A percentile compares a stretch with the other conserved stretches of the same genome.
Evolutionary conservation across 768 basidiomycete species (phyloP).

Genomic region (Cystofilobasidium capitatum): DNA sequence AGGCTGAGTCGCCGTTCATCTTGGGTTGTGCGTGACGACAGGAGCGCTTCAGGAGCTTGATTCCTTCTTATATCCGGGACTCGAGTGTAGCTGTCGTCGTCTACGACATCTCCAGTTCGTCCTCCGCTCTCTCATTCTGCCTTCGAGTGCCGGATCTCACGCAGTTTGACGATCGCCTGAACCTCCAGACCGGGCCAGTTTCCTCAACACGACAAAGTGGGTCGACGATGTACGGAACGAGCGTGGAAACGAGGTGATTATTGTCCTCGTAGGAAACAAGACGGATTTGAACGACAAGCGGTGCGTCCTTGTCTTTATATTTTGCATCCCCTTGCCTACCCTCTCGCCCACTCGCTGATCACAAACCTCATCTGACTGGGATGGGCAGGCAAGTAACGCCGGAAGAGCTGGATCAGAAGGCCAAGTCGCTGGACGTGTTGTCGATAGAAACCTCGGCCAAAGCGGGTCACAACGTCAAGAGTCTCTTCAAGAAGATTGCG

Average conservation of each 20-base stretch:
- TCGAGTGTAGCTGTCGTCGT: slow-evolving; percentile 98
- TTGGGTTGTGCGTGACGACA: slow-evolving; percentile 35
- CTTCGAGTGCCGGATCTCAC: not conserved
- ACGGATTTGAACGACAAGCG: slow-evolving; percentile 97
- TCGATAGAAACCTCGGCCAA: slow-evolving; percentile 99
- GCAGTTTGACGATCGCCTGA: not conserved
- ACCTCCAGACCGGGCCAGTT: slow-evolving; percentile 78
- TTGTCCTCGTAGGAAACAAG: slow-evolving; percentile 97
- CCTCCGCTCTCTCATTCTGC: not conserved
- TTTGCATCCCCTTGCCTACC: too few relatives aligned
- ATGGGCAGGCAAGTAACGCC: slow-evolving; percentile 83
- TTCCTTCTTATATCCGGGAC: slow-evolving; percentile 97
- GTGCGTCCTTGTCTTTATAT: slow-evolving; percentile 47
- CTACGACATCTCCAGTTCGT: slow-evolving; percentile 94
- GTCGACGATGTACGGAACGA: slow-evolving; percentile 98
- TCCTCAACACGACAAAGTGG: slow-evolving; percentile 97
- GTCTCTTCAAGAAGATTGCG: slow-evolving; percentile 97
- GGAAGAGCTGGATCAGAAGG: slow-evolving; percentile 87
- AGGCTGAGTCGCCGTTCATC: not conserved
- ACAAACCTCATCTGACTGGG: not conserved
- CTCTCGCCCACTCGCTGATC: not conserved
- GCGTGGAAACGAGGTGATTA: slow-evolving; percentile 93
- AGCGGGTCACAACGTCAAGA: slow-evolving; percentile 98
- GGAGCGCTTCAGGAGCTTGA: slow-evolving; percentile 95
- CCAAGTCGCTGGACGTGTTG: slow-evolving; percentile 85